A percentile compares a stretch with the other conserved stretches of the same genome.
These are phyloP conservation scores for Fusarium coicis DNA, from an alignment of 2,329 filamentous ascomycete species.

Conservation along the genomic window DNA sequence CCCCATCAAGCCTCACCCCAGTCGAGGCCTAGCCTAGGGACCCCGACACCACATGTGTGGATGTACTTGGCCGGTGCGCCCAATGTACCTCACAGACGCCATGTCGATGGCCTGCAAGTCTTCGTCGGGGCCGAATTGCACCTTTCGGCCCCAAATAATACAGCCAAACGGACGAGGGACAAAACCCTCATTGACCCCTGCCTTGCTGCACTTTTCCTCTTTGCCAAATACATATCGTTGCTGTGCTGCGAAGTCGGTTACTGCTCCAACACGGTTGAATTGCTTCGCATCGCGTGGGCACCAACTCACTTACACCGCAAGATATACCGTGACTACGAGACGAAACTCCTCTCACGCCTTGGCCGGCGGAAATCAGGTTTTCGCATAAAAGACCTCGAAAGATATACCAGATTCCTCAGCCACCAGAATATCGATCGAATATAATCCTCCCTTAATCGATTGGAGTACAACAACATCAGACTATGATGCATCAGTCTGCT, in stretches of 20 bases:
- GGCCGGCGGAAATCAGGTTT: no score
- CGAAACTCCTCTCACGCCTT: no score
- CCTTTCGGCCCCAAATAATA: conserved; percentile 7
- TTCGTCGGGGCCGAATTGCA: conserved; percentile 2
- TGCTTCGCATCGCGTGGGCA: conserved; percentile 15
- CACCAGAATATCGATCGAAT: no score
- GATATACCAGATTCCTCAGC: no score
- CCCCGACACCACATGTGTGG: neutral
- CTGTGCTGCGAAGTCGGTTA: neutral
- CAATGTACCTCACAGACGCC: conserved; percentile 1
- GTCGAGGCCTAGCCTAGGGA: neutral
- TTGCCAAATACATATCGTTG: neutral
- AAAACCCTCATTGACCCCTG: conserved; percentile 33
- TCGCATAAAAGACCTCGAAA: no score
- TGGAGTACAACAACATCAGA: no score
- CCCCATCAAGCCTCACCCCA: conserved; percentile 9
- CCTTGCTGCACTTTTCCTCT: neutral
- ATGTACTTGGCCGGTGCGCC: conserved; percentile 3
- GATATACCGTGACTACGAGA: neutral
- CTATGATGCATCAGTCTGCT: no score
- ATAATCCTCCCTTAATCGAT: no score
- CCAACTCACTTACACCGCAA: conserved; percentile 4
- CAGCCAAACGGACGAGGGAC: conserved; percentile 9
- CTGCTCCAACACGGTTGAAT: conserved; percentile 7
- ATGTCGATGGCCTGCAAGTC: conserved; percentile 8